Percentiles rank a stretch among this genome's conserved stretches.
phyloP scores from a whole-genome alignment of 306 rosid genomes.

The Phaseolus lunatus region DNA sequence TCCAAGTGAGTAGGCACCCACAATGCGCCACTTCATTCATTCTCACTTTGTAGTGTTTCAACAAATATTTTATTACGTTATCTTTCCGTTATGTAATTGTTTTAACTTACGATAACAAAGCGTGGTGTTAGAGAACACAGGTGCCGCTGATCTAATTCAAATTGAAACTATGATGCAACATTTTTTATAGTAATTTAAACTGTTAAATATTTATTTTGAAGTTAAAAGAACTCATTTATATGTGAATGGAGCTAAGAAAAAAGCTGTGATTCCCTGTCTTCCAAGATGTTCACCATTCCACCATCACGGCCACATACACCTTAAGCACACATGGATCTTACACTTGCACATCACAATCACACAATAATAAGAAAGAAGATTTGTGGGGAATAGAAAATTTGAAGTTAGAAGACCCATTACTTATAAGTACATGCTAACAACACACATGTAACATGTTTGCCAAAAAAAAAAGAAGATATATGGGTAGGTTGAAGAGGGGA shows the following conservation, averaged over 20 bases:
- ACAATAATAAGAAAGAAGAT: background rate
- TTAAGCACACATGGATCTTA: background rate
- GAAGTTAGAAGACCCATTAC: background rate
- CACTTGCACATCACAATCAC: background rate
- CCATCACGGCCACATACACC: background rate
- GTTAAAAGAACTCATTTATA: background rate
- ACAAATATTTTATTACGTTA: background rate
- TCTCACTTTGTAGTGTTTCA: constrained; percentile 1
- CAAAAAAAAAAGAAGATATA: background rate
- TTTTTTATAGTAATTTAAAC: too few relatives aligned
- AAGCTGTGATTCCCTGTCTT: background rate
- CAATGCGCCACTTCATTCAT: constrained; percentile 53
- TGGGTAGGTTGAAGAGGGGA: background rate
- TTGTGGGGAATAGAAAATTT: background rate
- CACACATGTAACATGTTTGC: background rate
- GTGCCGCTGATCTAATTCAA: background rate
- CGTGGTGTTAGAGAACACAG: too few relatives aligned
- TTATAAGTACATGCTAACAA: background rate
- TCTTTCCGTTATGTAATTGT: background rate
- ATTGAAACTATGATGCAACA: background rate
- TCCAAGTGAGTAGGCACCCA: constrained; percentile 54
- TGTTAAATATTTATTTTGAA: too few relatives aligned
- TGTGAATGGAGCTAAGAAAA: background rate
- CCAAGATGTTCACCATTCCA: background rate
- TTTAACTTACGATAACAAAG: background rate